Percentiles rank a stretch among this genome's conserved stretches.
These are phyloP conservation scores for Coniella vitis DNA, from an alignment of 2,329 filamentous ascomycete species.

Conservation along the genomic window DNA sequence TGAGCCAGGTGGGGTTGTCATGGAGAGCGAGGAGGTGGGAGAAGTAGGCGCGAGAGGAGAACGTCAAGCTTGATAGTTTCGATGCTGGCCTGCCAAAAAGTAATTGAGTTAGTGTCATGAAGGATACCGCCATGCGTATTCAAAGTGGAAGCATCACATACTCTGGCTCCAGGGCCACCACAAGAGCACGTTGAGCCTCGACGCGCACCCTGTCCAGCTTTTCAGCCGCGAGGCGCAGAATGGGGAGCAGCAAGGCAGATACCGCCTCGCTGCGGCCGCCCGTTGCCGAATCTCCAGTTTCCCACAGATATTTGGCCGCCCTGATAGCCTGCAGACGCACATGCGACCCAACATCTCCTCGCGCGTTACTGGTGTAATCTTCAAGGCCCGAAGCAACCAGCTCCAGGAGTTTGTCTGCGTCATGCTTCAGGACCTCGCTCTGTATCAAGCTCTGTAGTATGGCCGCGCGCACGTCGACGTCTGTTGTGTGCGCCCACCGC, in stretches of 20 bases:
- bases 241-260: slow-evolving; percentile 37
- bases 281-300: background rate
- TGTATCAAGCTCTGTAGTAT: slow-evolving; percentile 49
- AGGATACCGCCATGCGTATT: too few relatives aligned
- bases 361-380: slow-evolving; percentile 84
- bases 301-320: slow-evolving; percentile 61
- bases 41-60: slow-evolving; percentile 58
- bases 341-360: slow-evolving; percentile 85
- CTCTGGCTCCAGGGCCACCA: slow-evolving; percentile 37
- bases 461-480: slow-evolving; percentile 46
- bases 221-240: slow-evolving; percentile 70
- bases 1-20: slow-evolving; percentile 26
- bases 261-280: background rate
- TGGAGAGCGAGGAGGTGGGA: slow-evolving; percentile 43
- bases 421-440: slow-evolving; percentile 37
- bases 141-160: slow-evolving; percentile 32
- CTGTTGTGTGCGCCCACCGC: slow-evolving; percentile 45
- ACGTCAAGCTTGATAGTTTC: slow-evolving; percentile 34
- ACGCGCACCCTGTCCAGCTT: slow-evolving; percentile 82
- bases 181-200: slow-evolving; percentile 52
- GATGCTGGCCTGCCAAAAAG: slow-evolving; percentile 26
- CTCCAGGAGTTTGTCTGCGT: slow-evolving; percentile 34
- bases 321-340: slow-evolving; percentile 75
- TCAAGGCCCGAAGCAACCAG: slow-evolving; percentile 58
- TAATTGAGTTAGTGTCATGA: background rate